Percentiles rank a stretch among this genome's conserved stretches.
Evolutionary conservation across 768 basidiomycete genomes (phyloP).

Genomic region (Macrolepiota albuminosa): DNA sequence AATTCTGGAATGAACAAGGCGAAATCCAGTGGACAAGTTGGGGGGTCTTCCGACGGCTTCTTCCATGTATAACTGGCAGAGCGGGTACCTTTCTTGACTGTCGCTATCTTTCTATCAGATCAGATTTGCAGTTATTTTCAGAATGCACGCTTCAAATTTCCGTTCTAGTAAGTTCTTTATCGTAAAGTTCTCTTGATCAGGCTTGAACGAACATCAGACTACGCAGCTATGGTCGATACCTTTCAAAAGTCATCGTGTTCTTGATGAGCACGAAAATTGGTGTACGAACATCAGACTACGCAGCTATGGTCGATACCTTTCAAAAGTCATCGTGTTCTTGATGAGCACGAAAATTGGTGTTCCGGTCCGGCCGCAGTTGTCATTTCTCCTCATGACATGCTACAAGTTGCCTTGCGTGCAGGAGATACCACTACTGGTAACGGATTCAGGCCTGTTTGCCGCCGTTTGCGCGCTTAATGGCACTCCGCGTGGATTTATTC

Average conservation of each 20-base stretch:
- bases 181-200: background rate
- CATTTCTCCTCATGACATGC: conserved; percentile 8
- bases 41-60: background rate
- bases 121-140: background rate
- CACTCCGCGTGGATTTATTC: background rate
- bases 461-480: background rate
- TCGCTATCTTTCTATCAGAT: background rate
- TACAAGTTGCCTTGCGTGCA: background rate
- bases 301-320: conserved; percentile 6
- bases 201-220: background rate
- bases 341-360: background rate
- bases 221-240: conserved; percentile 8
- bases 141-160: background rate
- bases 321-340: conserved; percentile 7
- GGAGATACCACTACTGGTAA: background rate
- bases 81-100: conserved; percentile 1
- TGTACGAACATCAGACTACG: background rate
- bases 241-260: conserved; percentile 5
- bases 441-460: background rate
- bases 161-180: background rate
- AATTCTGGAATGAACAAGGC: background rate
- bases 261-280: background rate
- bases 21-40: background rate
- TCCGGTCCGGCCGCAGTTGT: conserved; percentile 12
- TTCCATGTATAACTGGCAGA: background rate